Percentiles rank a stretch among this genome's conserved stretches.
These are phyloP conservation scores for Sequoia sempervirens DNA, from an alignment of 75 land plant species.

Conservation along the genomic window DNA sequence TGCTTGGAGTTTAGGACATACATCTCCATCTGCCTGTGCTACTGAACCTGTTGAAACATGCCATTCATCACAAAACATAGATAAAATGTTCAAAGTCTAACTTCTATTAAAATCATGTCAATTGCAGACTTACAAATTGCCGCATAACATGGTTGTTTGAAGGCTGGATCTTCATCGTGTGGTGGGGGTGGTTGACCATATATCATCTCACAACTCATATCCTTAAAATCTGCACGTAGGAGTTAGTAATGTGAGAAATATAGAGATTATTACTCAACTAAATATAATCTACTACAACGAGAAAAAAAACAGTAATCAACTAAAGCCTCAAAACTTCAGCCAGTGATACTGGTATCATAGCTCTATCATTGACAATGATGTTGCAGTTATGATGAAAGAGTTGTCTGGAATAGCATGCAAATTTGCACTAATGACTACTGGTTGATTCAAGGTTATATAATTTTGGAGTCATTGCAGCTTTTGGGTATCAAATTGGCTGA, in stretches of 20 bases:
- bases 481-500: not conserved
- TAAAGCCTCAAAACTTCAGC: not conserved
- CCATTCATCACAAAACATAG: not conserved
- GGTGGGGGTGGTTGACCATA: conserved; percentile 86
- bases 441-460: not conserved
- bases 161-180: conserved; percentile 81
- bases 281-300: not conserved
- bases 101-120: not conserved
- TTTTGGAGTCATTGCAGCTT: not conserved
- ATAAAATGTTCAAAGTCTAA: not conserved
- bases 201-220: conserved; percentile 99
- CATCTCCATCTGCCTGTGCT: conserved; percentile 1
- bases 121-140: conserved; percentile 58
- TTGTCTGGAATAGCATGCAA: not conserved
- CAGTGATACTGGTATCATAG: not conserved
- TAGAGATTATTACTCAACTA: too few species aligned
- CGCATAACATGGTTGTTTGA: conserved; percentile 76
- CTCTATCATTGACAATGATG: not conserved
- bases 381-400: not conserved
- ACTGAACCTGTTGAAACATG: conserved; percentile 5
- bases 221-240: conserved; percentile 80
- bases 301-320: not conserved
- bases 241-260: not conserved
- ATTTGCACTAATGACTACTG: not conserved
- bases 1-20: not conserved